Evolutionary conservation across 129 eudicot species (phyloP), one percentile per base, ranked within the genome.

Genomic region (Silybum marianum): DNA sequence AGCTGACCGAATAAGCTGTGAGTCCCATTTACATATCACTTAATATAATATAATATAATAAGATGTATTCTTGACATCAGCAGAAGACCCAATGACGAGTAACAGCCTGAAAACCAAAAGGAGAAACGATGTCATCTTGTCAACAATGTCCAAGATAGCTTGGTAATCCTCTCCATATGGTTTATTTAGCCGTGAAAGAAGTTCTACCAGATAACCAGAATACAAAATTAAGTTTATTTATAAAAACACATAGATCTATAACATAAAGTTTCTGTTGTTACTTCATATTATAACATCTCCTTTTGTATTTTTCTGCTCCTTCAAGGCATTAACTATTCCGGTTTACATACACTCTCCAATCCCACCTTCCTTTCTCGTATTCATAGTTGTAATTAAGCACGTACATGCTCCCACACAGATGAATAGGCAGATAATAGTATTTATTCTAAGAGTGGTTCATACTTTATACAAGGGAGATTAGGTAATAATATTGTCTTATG

Each of bases 231-330:
- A 60, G 21, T 3, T 19, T n/a, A 19, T 18, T 60, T 60, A 60
- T 60, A 60, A 60, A 14, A 46, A 46, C 18, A 46, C 58, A 46
- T 2, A 19, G 30, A 18, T 69, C 14, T 3, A 28, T 44, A 9
- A 69, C 82, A 69, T 3, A 14, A 66, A 7, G 69, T 39, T 26
- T 26, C 16, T 48, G 19, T 70, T 78, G 28, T 77, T 25, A 77
- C 30, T 48, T 75, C 6, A 54, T 28, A 58, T 22, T 18, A 23
- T 51, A 75, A 58, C 70, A 58, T n/a, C 51, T 60, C 25, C 25
- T 75, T 54, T 30, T n/a, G 32, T 54, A 60, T 16, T 30, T 16
- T 28, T 9, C 19, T 75, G 3, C 9, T 75, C 42, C 30, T 60
- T 60, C 7, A 60, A 60, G 68, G 68, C 11, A 6, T 18, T 7